Percentiles rank a stretch among this genome's conserved stretches.
Conservation (phyloP, 2,329 filamentous ascomycete species). For the Alternaria longipes region DNA sequence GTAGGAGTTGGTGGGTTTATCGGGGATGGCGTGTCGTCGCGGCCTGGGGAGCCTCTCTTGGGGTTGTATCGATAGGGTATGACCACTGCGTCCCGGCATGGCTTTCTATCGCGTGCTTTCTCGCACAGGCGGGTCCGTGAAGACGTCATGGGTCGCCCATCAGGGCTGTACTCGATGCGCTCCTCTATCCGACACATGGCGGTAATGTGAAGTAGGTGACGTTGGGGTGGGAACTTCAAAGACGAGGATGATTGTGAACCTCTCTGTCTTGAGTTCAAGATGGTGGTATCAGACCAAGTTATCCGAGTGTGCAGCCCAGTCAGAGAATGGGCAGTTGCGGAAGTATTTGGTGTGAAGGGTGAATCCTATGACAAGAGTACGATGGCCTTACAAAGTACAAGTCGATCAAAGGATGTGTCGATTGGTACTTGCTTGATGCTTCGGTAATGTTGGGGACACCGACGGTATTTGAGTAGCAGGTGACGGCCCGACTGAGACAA, state of each 20-base stretch:
- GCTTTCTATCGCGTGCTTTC: conserved; percentile 28
- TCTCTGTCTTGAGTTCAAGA: conserved; percentile 22
- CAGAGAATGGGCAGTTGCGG: conserved; percentile 30
- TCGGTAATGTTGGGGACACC: conserved; percentile 9
- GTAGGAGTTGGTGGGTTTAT: conserved; percentile 45
- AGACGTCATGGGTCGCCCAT: conserved; percentile 37
- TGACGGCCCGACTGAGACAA: conserved; percentile 42
- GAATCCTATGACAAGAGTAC: background rate
- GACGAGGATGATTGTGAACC: background rate
- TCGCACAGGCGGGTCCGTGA: conserved; percentile 39
- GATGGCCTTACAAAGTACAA: background rate
- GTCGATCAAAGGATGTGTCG: background rate
- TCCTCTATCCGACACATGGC: conserved; percentile 48
- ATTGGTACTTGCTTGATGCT: background rate
- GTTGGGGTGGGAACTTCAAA: background rate
- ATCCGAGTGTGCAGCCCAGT: conserved; percentile 32
- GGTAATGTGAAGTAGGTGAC: conserved; percentile 1
- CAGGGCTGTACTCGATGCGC: conserved; percentile 36
- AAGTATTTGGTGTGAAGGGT: conserved; percentile 11
- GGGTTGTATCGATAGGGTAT: conserved; percentile 36
- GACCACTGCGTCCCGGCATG: conserved; percentile 39
- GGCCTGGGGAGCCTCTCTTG: conserved; percentile 23
- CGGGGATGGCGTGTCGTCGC: conserved; percentile 42
- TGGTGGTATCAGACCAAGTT: conserved; percentile 21
- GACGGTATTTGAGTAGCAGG: conserved; percentile 29